A percentile compares a stretch with the other conserved stretches of the same genome.
phyloP scores from a whole-genome alignment of 2,329 filamentous ascomycete genomes.

The Ophiocordyceps sinensis region DNA sequence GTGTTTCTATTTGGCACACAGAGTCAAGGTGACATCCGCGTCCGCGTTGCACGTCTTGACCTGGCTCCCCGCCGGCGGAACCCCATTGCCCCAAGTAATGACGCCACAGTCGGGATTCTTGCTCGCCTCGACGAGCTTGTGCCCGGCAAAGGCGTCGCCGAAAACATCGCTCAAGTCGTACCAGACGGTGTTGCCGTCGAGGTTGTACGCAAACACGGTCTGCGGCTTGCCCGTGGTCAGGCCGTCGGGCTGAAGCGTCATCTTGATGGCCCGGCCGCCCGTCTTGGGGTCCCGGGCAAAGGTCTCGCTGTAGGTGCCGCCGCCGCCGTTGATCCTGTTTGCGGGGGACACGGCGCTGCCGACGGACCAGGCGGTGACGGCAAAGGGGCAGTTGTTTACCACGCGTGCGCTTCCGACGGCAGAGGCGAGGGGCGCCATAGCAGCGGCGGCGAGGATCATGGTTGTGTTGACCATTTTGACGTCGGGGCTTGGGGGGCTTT shows the following conservation, averaged over 20 bases:
- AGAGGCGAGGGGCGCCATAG: conserved; percentile 3
- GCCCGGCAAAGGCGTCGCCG: conserved; percentile 20
- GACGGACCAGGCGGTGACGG: conserved; percentile 24
- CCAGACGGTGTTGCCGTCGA: conserved; percentile 19
- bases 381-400: conserved; percentile 19
- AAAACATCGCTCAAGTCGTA: conserved; percentile 26
- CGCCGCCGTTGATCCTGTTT: conserved; percentile 12
- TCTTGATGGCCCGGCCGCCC: conserved; percentile 23
- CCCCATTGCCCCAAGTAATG: conserved; percentile 21
- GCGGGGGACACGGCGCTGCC: conserved; percentile 14
- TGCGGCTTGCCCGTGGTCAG: conserved; percentile 23
- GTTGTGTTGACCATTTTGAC: conserved; percentile 5
- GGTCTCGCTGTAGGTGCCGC: conserved; percentile 14
- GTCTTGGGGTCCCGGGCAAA: conserved; percentile 20
- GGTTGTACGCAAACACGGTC: conserved; percentile 23
- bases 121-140: conserved; percentile 17
- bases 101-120: conserved; percentile 15
- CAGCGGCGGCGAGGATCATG: conserved; percentile 3
- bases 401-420: conserved; percentile 18
- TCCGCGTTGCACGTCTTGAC: conserved; percentile 19
- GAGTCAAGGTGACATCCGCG: conserved; percentile 19
- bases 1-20: conserved; percentile 13
- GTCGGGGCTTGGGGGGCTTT: too few relatives aligned
- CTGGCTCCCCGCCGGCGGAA: conserved; percentile 20
- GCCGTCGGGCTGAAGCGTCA: conserved; percentile 18